Evolutionary conservation across 1,284 basidiomycete species (phyloP), one percentile per base, ranked within the genome.

Genomic region (Lentinula novae-zelandiae): DNA sequence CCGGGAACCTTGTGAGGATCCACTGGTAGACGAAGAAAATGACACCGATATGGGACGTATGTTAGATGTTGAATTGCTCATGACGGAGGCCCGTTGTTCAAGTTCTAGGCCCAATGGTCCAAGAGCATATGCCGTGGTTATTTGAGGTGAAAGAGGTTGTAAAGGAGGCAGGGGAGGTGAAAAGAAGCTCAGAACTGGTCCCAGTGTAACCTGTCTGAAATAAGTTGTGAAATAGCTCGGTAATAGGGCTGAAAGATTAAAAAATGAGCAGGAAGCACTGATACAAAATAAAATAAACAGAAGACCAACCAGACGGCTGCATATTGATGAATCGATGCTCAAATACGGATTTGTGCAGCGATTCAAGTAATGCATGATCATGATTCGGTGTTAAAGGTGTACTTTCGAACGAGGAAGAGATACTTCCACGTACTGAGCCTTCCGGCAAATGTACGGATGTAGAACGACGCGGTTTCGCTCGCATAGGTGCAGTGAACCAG

Each of bases 151-250:
- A 40, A 86, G 74, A 34, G 86, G 82, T 57, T 79, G 83, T n/a
- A 84, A 71, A 2, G 85, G 85, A 12, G 88, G 81, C 44, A 89
- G 75, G 3, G 86, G 82, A n/a, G 88, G 89, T 78, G 89, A 87
- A 44, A 82, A 82, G 65, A 88, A 86, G 62, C 80, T 79, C 42
- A 88, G 71, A 39, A 83, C 76, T 40, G 88, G 88, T 9, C 85
- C 83, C 50, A 82, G 73, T 5, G 78, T 76, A 20, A 88, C 85
- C 63, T 85, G 85, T 55, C 84, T 77, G 70, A 92, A 92, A 67
- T 86, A 85, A 15, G 86, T 83, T 6, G 85, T 85, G 67, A 91
- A 86, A 69, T 89, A 85, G 52, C 79, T 83, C 3, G 89, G 87
- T 52, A 91, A 72, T 54, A 89, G 75, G 61, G 87, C 89, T 87